phyloP scores from a whole-genome alignment of 352 stramenopile species.

The Albugo laibachii region DNA sequence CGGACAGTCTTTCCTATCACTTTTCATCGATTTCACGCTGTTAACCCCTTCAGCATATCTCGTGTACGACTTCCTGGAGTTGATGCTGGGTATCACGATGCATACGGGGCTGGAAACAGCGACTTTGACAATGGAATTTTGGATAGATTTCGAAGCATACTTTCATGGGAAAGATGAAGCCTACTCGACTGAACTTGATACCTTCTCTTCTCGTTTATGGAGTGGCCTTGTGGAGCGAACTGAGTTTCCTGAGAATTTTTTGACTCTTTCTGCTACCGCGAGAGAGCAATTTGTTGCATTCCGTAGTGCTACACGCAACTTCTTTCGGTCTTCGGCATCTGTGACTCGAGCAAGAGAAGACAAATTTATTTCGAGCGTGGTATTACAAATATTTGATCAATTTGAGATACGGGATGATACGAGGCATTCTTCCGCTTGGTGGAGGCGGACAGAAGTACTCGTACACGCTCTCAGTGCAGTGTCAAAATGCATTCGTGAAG shows the following conservation, averaged over 20 bases:
- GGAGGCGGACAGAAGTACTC: conserved; percentile 58
- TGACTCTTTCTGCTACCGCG: conserved; percentile 18
- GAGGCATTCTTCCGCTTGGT: conserved; percentile 16
- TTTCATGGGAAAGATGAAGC: conserved; percentile 56
- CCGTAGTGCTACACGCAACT: conserved; percentile 45
- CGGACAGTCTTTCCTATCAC: conserved; percentile 48
- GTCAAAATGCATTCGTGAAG: conserved; percentile 61
- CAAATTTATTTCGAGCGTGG: conserved; percentile 53
- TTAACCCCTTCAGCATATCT: conserved; percentile 32
- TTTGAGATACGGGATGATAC: conserved; percentile 19
- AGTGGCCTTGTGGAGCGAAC: conserved; percentile 49
- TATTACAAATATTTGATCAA: conserved; percentile 48
- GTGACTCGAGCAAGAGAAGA: conserved; percentile 47
- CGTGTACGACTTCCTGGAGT: conserved; percentile 58
- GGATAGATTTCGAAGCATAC: conserved; percentile 58
- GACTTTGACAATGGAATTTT: conserved; percentile 69
- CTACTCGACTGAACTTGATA: conserved; percentile 43
- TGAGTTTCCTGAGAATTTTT: conserved; percentile 33
- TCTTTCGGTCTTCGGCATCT: conserved; percentile 59
- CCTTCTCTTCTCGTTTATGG: conserved; percentile 50
- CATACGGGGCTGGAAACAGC: conserved; percentile 40
- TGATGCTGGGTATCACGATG: conserved; percentile 43
- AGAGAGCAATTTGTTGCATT: conserved; percentile 48
- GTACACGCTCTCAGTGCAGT: conserved; percentile 60
- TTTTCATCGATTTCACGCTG: conserved; percentile 62